A percentile compares a stretch with the other conserved stretches of the same genome.
These are phyloP conservation scores for Rhytidhysteron rufulum DNA, from an alignment of 2,329 filamentous ascomycete genomes.

Conservation along the genomic window DNA sequence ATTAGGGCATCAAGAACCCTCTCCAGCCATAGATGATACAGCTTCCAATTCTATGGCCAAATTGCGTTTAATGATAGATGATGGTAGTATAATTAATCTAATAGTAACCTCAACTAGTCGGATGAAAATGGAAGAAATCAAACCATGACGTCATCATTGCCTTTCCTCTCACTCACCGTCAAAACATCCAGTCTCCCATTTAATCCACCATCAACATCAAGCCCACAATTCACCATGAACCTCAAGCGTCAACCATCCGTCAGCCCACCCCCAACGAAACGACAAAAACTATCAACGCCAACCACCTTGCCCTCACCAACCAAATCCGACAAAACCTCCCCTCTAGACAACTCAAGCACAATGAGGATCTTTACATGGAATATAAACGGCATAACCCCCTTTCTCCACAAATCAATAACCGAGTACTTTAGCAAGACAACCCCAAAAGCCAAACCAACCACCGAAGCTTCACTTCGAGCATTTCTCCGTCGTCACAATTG, in stretches of 20 bases:
- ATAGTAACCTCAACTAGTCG: too few relatives aligned
- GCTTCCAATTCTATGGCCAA: too few relatives aligned
- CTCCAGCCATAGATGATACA: too few relatives aligned
- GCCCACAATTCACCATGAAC: neutral
- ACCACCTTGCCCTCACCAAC: neutral
- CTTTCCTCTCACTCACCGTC: neutral
- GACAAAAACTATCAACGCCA: constrained; percentile 11
- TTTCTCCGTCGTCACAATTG: constrained; percentile 45
- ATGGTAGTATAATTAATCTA: too few relatives aligned
- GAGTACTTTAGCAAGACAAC: constrained; percentile 31
- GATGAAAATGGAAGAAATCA: too few relatives aligned
- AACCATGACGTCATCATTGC: too few relatives aligned
- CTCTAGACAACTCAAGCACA: constrained; percentile 6
- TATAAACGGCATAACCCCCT: constrained; percentile 45
- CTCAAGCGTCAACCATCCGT: constrained; percentile 16
- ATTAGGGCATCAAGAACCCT: too few relatives aligned
- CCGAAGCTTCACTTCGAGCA: constrained; percentile 31
- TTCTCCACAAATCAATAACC: constrained; percentile 39
- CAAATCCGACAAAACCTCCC: constrained; percentile 1
- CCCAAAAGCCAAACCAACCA: constrained; percentile 6
- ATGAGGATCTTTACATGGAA: constrained; percentile 47
- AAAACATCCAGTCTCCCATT: neutral
- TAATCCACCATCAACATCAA: neutral
- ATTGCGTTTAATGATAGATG: too few relatives aligned
- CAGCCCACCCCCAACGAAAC: constrained; percentile 22